Evolutionary conservation across 1,284 basidiomycete genomes (phyloP).

Genomic region (Apiotrichum sp.): DNA sequence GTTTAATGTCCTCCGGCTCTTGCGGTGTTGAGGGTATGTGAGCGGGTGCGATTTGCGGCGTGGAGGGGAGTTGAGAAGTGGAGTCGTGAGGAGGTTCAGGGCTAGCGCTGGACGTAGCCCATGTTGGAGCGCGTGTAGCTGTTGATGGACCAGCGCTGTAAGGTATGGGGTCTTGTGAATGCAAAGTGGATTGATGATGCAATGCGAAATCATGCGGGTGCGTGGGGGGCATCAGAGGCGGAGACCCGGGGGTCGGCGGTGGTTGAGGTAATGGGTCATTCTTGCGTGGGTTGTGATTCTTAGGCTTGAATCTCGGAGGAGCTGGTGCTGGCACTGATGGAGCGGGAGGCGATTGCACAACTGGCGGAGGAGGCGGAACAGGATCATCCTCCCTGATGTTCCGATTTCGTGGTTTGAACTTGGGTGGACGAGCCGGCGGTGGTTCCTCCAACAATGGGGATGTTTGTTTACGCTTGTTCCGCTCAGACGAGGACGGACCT

Average conservation of each 20-base stretch:
- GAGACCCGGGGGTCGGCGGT: background rate
- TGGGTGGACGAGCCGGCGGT: background rate
- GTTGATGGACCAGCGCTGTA: too few species aligned
- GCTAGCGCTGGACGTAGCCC: background rate
- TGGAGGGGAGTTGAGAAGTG: background rate
- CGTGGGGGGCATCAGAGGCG: too few species aligned
- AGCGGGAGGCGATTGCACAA: background rate
- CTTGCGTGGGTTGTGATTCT: background rate
- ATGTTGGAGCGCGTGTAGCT: background rate
- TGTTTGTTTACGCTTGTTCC: too few species aligned
- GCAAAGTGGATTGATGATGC: too few species aligned
- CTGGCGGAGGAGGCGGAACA: background rate
- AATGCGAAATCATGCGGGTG: too few species aligned
- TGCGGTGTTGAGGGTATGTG: background rate
- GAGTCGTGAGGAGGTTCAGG: background rate
- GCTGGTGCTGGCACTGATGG: background rate
- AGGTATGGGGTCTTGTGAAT: too few species aligned
- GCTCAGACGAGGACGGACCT: too few species aligned
- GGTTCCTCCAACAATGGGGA: background rate
- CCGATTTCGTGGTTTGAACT: conserved; percentile 1
- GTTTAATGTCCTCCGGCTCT: background rate
- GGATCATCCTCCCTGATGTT: background rate
- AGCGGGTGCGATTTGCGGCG: background rate
- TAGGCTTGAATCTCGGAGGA: background rate
- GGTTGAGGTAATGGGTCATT: background rate